Conservation (phyloP, 805 yeast species). For the Yarrowia deformans region DNA sequence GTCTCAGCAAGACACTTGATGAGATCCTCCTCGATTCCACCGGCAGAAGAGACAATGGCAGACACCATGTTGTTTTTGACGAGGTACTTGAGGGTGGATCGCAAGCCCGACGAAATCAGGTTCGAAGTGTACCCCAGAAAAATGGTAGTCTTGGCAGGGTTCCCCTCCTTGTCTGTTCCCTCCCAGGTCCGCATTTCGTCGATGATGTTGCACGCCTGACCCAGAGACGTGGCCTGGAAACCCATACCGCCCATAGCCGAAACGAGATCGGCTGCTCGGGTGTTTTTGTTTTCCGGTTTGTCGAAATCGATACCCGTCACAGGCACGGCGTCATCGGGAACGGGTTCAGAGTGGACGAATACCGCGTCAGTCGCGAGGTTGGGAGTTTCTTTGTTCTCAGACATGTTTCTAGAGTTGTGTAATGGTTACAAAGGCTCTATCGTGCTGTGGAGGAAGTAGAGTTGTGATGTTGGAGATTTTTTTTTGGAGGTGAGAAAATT, state of each 20-base stretch:
- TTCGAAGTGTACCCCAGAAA: constrained; percentile 97
- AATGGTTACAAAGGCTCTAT: not conserved
- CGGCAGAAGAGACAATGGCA: constrained; percentile 96
- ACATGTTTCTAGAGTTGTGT: not conserved
- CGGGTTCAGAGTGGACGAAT: constrained; percentile 81
- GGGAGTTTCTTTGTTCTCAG: constrained; percentile 60
- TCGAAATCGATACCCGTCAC: constrained; percentile 93
- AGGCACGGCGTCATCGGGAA: constrained; percentile 77
- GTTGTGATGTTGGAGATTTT: not conserved
- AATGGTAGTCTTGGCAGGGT: constrained; percentile 79
- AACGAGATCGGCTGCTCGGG: constrained; percentile 80
- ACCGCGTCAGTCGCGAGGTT: constrained; percentile 89
- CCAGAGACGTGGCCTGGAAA: constrained; percentile 89
- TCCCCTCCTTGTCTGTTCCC: constrained; percentile 72
- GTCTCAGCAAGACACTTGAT: constrained; percentile 98
- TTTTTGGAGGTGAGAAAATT: not conserved
- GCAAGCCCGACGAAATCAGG: constrained; percentile 89
- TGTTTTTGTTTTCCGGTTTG: constrained; percentile 73
- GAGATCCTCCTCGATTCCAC: constrained; percentile 97
- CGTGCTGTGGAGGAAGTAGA: not conserved
- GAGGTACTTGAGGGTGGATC: constrained; percentile 86
- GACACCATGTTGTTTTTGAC: constrained; percentile 95
- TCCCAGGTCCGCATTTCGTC: constrained; percentile 93
- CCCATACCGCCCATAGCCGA: constrained; percentile 93
- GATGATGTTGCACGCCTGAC: constrained; percentile 90